Conservation (phyloP, 208 protist genomes). For the Crithidia bombi region DNA sequence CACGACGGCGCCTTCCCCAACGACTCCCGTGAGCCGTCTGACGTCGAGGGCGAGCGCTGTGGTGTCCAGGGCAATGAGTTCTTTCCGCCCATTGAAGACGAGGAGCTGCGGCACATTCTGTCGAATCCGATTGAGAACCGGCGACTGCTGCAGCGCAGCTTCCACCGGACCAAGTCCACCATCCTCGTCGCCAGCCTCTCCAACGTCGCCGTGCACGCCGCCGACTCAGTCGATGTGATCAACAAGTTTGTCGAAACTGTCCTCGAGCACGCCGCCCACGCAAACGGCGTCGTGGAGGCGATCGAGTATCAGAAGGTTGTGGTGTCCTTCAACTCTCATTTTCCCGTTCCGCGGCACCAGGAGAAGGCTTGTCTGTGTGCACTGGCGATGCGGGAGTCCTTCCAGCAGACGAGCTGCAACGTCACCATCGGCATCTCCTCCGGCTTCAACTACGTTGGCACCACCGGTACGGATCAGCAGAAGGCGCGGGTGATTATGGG, state of each 20-base stretch:
- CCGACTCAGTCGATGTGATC: constrained; percentile 34
- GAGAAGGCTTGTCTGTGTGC: constrained; percentile 63
- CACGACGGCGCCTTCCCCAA: not conserved
- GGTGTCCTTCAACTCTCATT: constrained; percentile 66
- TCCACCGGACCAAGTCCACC: constrained; percentile 56
- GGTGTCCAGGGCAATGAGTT: not conserved
- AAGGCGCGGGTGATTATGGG: constrained; percentile 58
- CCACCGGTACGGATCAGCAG: constrained; percentile 60
- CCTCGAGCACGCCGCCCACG: constrained; percentile 32
- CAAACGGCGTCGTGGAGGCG: constrained; percentile 57
- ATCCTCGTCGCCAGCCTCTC: constrained; percentile 43
- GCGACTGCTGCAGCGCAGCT: constrained; percentile 29
- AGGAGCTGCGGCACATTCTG: constrained; percentile 17
- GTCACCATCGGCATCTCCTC: constrained; percentile 51
- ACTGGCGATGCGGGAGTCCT: constrained; percentile 46
- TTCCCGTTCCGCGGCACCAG: constrained; percentile 55
- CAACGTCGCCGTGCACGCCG: constrained; percentile 26
- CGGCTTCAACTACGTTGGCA: constrained; percentile 51
- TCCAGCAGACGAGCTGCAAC: constrained; percentile 30
- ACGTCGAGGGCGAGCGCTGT: not conserved
- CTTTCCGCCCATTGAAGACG: constrained; percentile 13
- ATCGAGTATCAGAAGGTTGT: constrained; percentile 50
- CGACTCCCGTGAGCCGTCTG: not conserved
- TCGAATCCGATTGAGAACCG: constrained; percentile 30
- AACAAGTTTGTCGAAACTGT: constrained; percentile 51